These are phyloP conservation scores for Gracilariopsis chorda DNA, from an alignment of 23 red algal species.

Conservation along the genomic window DNA sequence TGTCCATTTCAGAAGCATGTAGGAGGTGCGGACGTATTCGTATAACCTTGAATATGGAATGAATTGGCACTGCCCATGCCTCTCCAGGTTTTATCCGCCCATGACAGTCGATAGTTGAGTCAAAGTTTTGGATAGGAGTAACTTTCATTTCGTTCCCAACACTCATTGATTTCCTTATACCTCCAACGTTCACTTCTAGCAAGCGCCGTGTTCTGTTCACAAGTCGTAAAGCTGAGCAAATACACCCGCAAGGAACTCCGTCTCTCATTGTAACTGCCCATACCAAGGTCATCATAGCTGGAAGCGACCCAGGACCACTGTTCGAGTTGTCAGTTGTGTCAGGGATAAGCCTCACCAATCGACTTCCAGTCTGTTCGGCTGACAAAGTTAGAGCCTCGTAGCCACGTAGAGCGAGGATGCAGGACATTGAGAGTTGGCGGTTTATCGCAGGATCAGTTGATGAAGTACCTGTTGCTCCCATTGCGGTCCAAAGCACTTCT, in stretches of 20 bases:
- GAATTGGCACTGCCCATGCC: conserved; percentile 48
- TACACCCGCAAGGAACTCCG: conserved; percentile 78
- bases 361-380: conserved; percentile 55
- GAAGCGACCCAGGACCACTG: not conserved
- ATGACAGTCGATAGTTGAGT: not conserved
- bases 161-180: conserved; percentile 9
- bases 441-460: conserved; percentile 42
- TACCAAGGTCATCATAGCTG: conserved; percentile 14
- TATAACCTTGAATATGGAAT: conserved; percentile 44
- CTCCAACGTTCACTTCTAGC: conserved; percentile 70
- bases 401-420: conserved; percentile 48
- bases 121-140: not conserved
- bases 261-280: conserved; percentile 80
- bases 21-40: conserved; percentile 62
- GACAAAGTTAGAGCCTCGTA: conserved; percentile 58
- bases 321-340: conserved; percentile 28
- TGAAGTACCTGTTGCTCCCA: conserved; percentile 2
- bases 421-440: conserved; percentile 65
- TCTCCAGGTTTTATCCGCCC: conserved; percentile 31
- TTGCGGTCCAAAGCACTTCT: conserved; percentile 61
- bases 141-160: conserved; percentile 3
- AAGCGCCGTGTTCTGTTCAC: conserved; percentile 60
- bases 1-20: conserved; percentile 30
- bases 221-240: conserved; percentile 70
- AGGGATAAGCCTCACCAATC: conserved; percentile 37